Evolutionary conservation across 169 alveolate species (phyloP), one percentile per base, ranked within the genome.

Genomic region (Plasmodium knowlesi): DNA sequence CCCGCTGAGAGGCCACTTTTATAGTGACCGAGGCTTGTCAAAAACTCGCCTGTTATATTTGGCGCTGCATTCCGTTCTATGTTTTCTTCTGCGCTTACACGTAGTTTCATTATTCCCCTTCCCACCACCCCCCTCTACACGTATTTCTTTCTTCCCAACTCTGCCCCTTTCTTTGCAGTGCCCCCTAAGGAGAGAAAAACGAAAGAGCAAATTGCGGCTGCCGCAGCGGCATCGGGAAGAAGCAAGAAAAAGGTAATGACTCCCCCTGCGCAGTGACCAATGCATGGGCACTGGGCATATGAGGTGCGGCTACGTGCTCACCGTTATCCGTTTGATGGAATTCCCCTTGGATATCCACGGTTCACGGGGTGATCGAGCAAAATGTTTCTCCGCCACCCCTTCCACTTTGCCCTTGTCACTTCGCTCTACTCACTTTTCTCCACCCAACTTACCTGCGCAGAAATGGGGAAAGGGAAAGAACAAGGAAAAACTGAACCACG

Each of bases 401-500:
- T n/a, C n/a, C n/a, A n/a, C n/a, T n/a, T n/a, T n/a, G n/a, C n/a
- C n/a, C n/a, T n/a, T n/a, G n/a, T n/a, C n/a, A n/a, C n/a, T n/a
- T n/a, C n/a, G n/a, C n/a, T n/a, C n/a, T 10, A 12, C 53, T 46
- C n/a, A 61, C 74, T 2, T 5, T 22, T 1, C 30, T 14, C 3
- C 32, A 19, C 74, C 12, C 39, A 83, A 0, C 22, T 83, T 46
- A 4, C 19, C 57, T 30, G 32, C 28, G 83, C 93, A 98, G 99
- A 98, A 98, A 96, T 98, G 99, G 99, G 97, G 97, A 34, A 97
- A 97, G 93, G 97, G 97, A 16, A 97, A 97, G 95, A 96, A 96
- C 41, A 98, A 98, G 98, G 99, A 99, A 94, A 99, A 99, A 98
- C 95, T 98, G 76, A 98, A 98, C 97, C 97, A 98, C 94, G 97